phyloP scores from a whole-genome alignment of 345 rosid species.

The Hypericum androsaemum region DNA sequence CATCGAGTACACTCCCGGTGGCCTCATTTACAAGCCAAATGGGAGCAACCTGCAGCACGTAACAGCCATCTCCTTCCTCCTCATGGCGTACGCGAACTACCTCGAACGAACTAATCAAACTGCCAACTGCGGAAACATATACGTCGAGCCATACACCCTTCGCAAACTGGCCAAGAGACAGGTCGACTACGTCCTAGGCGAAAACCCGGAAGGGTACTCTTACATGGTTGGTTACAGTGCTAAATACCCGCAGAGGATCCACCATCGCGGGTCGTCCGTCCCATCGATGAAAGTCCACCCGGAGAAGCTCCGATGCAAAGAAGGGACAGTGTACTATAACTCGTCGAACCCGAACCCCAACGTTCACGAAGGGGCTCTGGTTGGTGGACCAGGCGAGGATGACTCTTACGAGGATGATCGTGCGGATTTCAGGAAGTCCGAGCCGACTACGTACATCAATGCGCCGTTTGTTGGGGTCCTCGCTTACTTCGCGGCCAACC shows the following conservation, averaged over 20 bases:
- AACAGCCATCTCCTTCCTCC: constrained; percentile 14
- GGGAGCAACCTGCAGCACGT: constrained; percentile 16
- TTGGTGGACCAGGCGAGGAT: constrained; percentile 1
- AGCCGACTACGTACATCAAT: constrained; percentile 4
- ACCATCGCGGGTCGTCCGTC: not conserved
- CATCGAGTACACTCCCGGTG: constrained; percentile 12
- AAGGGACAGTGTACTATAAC: constrained; percentile 1
- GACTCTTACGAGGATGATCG: not conserved
- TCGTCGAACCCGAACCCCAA: not conserved
- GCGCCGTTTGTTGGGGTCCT: constrained; percentile 4
- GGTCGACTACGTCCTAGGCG: constrained; percentile 19
- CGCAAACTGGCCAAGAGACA: constrained; percentile 28
- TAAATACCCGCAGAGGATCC: constrained; percentile 3
- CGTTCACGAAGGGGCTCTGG: not conserved
- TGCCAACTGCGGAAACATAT: constrained; percentile 25
- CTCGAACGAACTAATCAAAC: not conserved
- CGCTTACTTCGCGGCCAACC: constrained; percentile 1
- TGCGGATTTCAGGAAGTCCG: constrained; percentile 2
- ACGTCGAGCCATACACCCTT: constrained; percentile 24
- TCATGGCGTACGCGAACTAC: constrained; percentile 13
- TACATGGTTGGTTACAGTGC: constrained; percentile 3
- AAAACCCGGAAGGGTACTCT: not conserved
- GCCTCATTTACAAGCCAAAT: constrained; percentile 15
- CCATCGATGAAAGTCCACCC: not conserved
- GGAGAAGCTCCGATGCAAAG: not conserved